Evolutionary conservation across 805 yeast species (phyloP), one percentile per base, ranked within the genome.

Genomic region (Ogataea corticis): DNA sequence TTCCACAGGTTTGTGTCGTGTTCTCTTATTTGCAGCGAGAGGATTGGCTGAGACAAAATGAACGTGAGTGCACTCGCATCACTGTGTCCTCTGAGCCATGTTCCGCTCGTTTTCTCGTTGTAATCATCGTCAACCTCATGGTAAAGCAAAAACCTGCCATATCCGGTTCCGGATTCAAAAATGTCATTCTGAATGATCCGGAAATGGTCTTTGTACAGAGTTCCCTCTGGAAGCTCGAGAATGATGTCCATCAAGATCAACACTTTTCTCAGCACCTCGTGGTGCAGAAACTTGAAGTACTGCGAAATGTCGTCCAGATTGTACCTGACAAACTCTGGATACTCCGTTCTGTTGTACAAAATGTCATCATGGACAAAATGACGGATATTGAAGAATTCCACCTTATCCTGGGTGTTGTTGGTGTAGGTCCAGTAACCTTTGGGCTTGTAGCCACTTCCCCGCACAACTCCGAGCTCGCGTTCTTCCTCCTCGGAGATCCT

Each of bases 391-490:
- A 66, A 75, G 47, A 70, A 71, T 36, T 64, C 73, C 42, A 75
- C 73, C 29, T 69, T 65, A 49, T 75, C 80, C 13, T 69, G 56
- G 7, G 69, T 68, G 1, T 71, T 71, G 47, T 72, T 67, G 15
- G 70, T 66, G 61, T 73, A 70, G 3, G 67, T 61, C 80, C 80
- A 75, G 50, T 73, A 73, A 17, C 75, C 75, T 33, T 62, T 63
- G 2, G 79, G 79, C 50, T 75, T 75, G 58, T 61, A 75, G 0
- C 79, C 80, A 30, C 61, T 59, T 6, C 77, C 79, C 16, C 77
- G 59, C 49, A 75, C 76, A 7, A 74, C 75, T 0, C 80, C 79
- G 11, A 67, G 50, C 2, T 63, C 58, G 21, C 54, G 43, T 6
- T 54, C 50, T 2, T 40, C 33, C 55, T 65, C 58, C 52, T 58